Evolutionary conservation across 176 grass and related monocot genomes (phyloP), one percentile per base, ranked within the genome.

Genomic region (Cenchrus americanus): DNA sequence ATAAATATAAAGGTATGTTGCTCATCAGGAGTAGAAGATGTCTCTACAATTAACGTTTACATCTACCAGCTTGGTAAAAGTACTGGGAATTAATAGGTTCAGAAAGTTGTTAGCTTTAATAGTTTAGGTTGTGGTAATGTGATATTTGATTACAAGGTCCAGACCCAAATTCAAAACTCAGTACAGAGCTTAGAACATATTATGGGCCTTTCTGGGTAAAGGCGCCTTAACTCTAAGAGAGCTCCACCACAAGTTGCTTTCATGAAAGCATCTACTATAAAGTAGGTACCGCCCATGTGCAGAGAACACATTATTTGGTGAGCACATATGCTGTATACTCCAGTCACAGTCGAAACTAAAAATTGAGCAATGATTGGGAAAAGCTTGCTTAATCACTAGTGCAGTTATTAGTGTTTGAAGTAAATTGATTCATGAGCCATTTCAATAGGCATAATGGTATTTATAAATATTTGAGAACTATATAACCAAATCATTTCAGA

Each of bases 141-240:
- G 60, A 17, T 51, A 50, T 8, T 49, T 0, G 6, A 14, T 70
- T 50, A 82, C 21, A 62, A 8, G 66, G 63, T 77, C 68, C 13
- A 52, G 10, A 77, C n/a, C 3, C 8, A 11, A 62, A 65, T 83
- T 74, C 5, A 41, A 86, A 86, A 71, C 76, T 17, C 21, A 59
- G 2, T n/a, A 34, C 0, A 4, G 21, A 60, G 4, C 15, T 24
- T 15, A 62, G 12, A 81, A 47, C 3, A 41, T 23, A 50, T 51
- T 50, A 61, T 30, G 22, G 37, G 34, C 60, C 15, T 78, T 32
- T 71, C 6, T 8, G 5, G 50, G 50, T 76, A 19, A 68, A 79
- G 32, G n/a, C 15, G n/a, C 15, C 57, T 72, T 23, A 59, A 48
- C 7, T 46, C 37, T 47, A 73, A 19, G 19, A 67, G 40, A 58